Base-by-base conservation (phyloP, 1,284 basidiomycete genomes). In the Pholiota adiposa region DNA sequence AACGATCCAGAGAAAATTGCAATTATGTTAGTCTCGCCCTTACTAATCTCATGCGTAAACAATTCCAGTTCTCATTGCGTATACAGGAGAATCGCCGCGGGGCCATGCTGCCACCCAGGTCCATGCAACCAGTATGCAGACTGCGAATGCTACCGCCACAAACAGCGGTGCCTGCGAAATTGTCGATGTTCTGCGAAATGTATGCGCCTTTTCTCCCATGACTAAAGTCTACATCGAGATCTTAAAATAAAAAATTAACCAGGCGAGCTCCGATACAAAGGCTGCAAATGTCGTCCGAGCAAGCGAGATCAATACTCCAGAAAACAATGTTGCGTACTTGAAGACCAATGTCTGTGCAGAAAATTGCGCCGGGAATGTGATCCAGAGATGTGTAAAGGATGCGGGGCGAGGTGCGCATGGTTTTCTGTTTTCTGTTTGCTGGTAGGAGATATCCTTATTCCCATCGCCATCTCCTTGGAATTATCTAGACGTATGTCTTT, bases 331-430 rank as follows among this genome's bases (percentile, higher is more conserved):
- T 61, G 51, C 41, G 23, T 63, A 1, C 56, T 64, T 2, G 18
- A 19, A 2, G 2, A 14, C 52, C 56, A 25, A 78, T 83, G 64
- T 70, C 70, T 18, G 78, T 84, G 69, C 54, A 65, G 65, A n/a
- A 53, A 51, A 0, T 66, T 72, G 1, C 65, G 68, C 3, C 71
- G 82, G 18, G 83, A 85, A 62, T 86, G 84, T 63, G 83, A 84
- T 59, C 81, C 82, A 0, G 79, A 80, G 31, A 25, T 81, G 1
- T 85, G 83, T 59, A 23, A 56, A 1, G 65, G 65, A 11, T 83
- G 81, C 63, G 64, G 72, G 60, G 70, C 69, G 44, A 63, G 67
- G 77, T 74, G 53, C 51, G 72, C 25, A n/a, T n/a, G 4, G 12
- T 38, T 38, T 38, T 38, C 36, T n/a, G 14, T 14, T 11, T 38